Evolutionary conservation across 31 red algal species (phyloP), one percentile per base, ranked within the genome.

Genomic region (Endocladia muricata): DNA sequence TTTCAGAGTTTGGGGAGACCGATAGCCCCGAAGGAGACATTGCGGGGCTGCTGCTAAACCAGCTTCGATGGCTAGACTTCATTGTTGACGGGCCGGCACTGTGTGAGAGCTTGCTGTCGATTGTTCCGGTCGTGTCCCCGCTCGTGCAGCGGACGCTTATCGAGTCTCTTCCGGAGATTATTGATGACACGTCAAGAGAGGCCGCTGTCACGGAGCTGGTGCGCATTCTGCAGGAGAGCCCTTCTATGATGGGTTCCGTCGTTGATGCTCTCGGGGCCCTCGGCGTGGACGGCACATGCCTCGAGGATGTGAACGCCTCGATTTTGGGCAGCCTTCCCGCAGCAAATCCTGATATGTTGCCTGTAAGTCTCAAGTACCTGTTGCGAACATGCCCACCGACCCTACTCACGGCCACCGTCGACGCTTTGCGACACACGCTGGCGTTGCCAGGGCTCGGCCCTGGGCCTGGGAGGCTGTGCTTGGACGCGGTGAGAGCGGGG

Each of bases 161-260:
- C 25, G 86, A 90, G 48, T 55, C 86, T 7, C 30, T 90, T 0
- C 86, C 86, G 44, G 77, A 90, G 35, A 90, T 90, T 47, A 57
- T 90, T n/a, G 86, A 90, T 48, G 86, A 90, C 47, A 40, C 86
- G 2, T 41, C 86, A 28, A 55, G 68, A 47, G 47, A 55, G 22
- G 4, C 33, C 29, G 86, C 77, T 21, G 86, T 90, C 9, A 64
- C 65, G 28, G 78, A 82, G 23, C 70, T 90, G 3, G 62, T 90
- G n/a, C 29, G 44, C 21, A 55, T 81, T 28, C 34, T 90, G 52
- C 42, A 76, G 41, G 70, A 81, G 13, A 71, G 60, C 2, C 77
- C 86, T 3, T 81, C 86, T 1, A 54, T 90, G 55, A 90, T 82
- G 77, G 86, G 78, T 22, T 69, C 70, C 31, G 48, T 90, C 26